phyloP scores from a whole-genome alignment of 139 green algal genomes.

The Coelastrella sp. region DNA sequence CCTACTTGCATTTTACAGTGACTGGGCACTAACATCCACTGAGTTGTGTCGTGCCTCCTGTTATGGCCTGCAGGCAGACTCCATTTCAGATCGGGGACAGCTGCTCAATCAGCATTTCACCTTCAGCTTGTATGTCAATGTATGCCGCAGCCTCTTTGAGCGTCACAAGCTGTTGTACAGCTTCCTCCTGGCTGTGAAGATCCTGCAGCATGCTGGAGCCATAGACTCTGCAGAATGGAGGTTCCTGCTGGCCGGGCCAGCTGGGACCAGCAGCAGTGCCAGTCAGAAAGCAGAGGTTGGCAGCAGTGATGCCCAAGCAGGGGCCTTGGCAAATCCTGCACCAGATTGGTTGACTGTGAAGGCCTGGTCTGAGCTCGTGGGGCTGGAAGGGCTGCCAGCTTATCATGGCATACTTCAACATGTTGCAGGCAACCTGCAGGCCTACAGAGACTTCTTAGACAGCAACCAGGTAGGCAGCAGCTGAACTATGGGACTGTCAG shows the following conservation, averaged over 20 bases:
- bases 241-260: conserved; percentile 67
- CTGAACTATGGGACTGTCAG: not conserved
- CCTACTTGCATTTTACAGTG: no score
- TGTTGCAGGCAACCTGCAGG: conserved; percentile 59
- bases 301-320: not conserved
- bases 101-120: conserved; percentile 87
- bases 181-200: conserved; percentile 79
- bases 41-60: not conserved
- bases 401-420: conserved; percentile 71
- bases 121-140: conserved; percentile 83
- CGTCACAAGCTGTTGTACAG: conserved; percentile 87
- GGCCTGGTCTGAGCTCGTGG: conserved; percentile 82
- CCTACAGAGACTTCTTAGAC: conserved; percentile 85
- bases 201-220: conserved; percentile 57
- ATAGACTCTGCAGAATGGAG: conserved; percentile 78
- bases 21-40: no score
- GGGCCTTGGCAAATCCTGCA: conserved; percentile 69
- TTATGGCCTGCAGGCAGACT: conserved; percentile 43
- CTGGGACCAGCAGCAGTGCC: not conserved
- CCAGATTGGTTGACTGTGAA: conserved; percentile 84
- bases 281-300: not conserved
- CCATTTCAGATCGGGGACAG: conserved; percentile 70
- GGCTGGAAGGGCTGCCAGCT: conserved; percentile 65
- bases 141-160: conserved; percentile 86
- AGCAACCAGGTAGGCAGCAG: conserved; percentile 61